Conservation (phyloP, 768 basidiomycete species). For the Arthromyces matolae region DNA sequence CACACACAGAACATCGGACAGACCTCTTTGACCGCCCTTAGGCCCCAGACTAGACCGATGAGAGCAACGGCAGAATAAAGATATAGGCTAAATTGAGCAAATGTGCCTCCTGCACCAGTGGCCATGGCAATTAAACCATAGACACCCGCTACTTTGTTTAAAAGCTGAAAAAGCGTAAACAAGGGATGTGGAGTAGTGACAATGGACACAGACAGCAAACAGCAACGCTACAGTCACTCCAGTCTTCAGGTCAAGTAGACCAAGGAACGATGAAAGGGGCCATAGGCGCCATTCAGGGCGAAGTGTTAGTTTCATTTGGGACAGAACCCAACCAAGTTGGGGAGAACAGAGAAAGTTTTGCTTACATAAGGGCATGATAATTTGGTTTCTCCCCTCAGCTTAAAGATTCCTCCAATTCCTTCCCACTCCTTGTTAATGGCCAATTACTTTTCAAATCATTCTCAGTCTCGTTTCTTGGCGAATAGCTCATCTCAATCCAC, state of each 20-base stretch:
- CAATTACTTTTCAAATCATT: constrained; percentile 83
- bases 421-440: constrained; percentile 41
- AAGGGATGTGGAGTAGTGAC: not conserved
- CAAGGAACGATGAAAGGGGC: constrained; percentile 80
- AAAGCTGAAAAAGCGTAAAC: constrained; percentile 42
- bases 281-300: constrained; percentile 81
- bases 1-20: constrained; percentile 27
- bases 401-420: constrained; percentile 3
- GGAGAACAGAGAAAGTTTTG: not conserved
- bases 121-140: constrained; percentile 93
- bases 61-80: constrained; percentile 87
- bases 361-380: constrained; percentile 15
- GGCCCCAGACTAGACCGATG: constrained; percentile 79
- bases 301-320: constrained; percentile 71
- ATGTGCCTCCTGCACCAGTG: constrained; percentile 89
- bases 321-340: constrained; percentile 5
- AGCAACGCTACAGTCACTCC: constrained; percentile 85
- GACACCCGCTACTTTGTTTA: constrained; percentile 98
- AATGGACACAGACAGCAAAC: constrained; percentile 66
- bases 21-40: constrained; percentile 82
- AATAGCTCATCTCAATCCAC: constrained; percentile 33
- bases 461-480: constrained; percentile 66
- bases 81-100: constrained; percentile 89
- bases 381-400: constrained; percentile 4
- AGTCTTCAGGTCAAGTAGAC: constrained; percentile 89